Base-by-base conservation (phyloP, 345 rosid species). In the Rubroshorea leprosula region DNA sequence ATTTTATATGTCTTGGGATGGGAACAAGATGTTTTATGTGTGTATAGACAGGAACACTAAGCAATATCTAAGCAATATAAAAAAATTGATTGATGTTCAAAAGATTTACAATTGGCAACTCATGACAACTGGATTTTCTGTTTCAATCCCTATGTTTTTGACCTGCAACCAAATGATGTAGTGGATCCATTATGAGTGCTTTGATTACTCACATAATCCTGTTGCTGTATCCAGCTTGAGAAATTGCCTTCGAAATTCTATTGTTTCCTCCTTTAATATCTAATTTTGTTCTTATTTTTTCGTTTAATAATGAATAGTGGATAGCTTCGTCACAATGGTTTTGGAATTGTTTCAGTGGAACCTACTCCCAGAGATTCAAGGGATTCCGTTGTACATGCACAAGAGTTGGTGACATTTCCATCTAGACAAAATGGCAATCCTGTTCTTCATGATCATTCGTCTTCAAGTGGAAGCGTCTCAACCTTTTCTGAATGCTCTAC, bases 381-480 rank as follows among this genome's bases (percentile, higher is more conserved):
- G 68, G 57, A 72, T 44, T 67, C 83, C 48, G 27, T 61, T 47
- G 55, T 66, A 26, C 75, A 63, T 38, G 74, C 65, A 13, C 89
- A 83, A 68, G 90, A 89, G 71, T 55, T 86, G 74, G 50, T 64
- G 57, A 69, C 78, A 38, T 63, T 83, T 62, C 43, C 85, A 60
- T 77, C 88, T 60, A 67, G 46, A 57, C 61, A 46, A 62, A 62
- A 55, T 23, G 74, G 60, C 48, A 63, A 60, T 51, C 56, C 61
- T 27, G 63, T 63, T 56, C 39, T 31, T 54, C 10, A 14, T 44
- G 59, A 54, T 54, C 64, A 41, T 52, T 58, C 64, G 18, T 73
- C 75, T 64, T 72, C 75, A 12, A 72, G 75, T 62, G 74, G 54
- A 71, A 75, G 71, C 49, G 62, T 61, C 59, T 68, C 81, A 43